Evolutionary conservation across 805 yeast species (phyloP).

Genomic region (Zygoascus bituminiphila): DNA sequence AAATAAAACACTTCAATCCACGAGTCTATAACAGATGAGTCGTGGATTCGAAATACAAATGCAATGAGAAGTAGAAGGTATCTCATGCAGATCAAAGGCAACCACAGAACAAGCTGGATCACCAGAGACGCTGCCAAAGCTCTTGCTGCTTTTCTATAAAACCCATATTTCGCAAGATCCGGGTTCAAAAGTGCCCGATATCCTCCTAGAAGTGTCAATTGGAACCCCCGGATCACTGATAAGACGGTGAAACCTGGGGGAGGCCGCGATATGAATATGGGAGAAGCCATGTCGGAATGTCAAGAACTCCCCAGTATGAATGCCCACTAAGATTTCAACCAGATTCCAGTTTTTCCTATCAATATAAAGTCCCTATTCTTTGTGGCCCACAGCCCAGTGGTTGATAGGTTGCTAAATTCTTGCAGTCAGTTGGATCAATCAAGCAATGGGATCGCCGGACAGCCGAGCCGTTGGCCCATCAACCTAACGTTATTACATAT

Average conservation of each 20-base stretch:
- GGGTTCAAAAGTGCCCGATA: slow-evolving; percentile 42
- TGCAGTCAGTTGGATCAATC: too few relatives aligned
- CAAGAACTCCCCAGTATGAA: too few relatives aligned
- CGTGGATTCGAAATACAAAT: slow-evolving; percentile 14
- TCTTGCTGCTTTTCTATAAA: slow-evolving; percentile 31
- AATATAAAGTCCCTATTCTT: too few relatives aligned
- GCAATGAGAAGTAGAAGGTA: slow-evolving; percentile 20
- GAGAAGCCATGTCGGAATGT: slow-evolving; percentile 55
- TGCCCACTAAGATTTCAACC: too few relatives aligned
- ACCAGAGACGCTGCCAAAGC: slow-evolving; percentile 33
- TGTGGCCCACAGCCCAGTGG: too few relatives aligned
- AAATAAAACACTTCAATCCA: slow-evolving; percentile 23
- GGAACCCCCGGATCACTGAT: slow-evolving; percentile 46
- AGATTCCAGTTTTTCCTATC: too few relatives aligned
- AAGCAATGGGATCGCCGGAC: too few relatives aligned
- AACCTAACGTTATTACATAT: too few relatives aligned
- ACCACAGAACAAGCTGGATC: slow-evolving; percentile 31
- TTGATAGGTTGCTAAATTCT: too few relatives aligned
- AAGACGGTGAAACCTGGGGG: slow-evolving; percentile 44
- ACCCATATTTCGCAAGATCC: slow-evolving; percentile 29
- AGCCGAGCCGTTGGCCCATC: too few relatives aligned
- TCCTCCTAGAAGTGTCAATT: slow-evolving; percentile 43
- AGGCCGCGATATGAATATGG: slow-evolving; percentile 49
- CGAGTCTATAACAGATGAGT: slow-evolving; percentile 13
- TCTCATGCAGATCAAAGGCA: slow-evolving; percentile 22